Evolutionary conservation across 2,329 filamentous ascomycete species (phyloP).

Genomic region (Ophiocordyceps robertsii): DNA sequence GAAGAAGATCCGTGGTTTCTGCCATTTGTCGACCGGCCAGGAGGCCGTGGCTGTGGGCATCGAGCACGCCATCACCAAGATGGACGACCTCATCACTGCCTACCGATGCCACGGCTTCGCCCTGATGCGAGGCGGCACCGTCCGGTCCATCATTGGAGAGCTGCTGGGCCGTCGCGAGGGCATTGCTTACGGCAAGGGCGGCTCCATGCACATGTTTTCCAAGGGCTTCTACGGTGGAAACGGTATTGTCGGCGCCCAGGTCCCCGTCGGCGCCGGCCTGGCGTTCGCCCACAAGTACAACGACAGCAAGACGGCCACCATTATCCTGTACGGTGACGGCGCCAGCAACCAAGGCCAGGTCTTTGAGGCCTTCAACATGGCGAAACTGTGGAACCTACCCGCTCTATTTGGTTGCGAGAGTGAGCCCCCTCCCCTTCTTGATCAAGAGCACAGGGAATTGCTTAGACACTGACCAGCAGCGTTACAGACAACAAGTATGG

Average conservation of each 20-base stretch:
- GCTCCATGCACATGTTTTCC: slow-evolving; percentile 99
- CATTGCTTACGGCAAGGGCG: slow-evolving; percentile 97
- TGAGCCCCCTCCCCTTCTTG: slow-evolving; percentile 33
- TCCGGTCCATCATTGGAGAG: slow-evolving; percentile 91
- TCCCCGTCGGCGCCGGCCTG: slow-evolving; percentile 90
- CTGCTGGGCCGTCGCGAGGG: slow-evolving; percentile 88
- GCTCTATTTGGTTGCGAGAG: slow-evolving; percentile 97
- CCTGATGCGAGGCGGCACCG: slow-evolving; percentile 82
- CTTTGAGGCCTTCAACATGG: slow-evolving; percentile 99
- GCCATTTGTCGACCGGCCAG: slow-evolving; percentile 93
- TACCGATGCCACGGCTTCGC: slow-evolving; percentile 99
- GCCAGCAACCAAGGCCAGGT: slow-evolving; percentile 99
- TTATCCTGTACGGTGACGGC: slow-evolving; percentile 94
- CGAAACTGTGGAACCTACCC: slow-evolving; percentile 95
- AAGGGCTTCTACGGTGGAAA: slow-evolving; percentile 98
- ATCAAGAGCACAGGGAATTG: too few species aligned
- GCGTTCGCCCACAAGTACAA: slow-evolving; percentile 96
- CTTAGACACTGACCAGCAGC: slow-evolving; percentile 2
- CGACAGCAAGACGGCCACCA: slow-evolving; percentile 69
- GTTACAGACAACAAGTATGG: slow-evolving; percentile 95
- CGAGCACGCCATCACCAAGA: slow-evolving; percentile 83
- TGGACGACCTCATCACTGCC: slow-evolving; percentile 91
- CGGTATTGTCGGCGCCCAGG: slow-evolving; percentile 97
- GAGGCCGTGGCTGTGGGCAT: slow-evolving; percentile 96
- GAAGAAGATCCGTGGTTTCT: slow-evolving; percentile 99